Base-by-base conservation (phyloP, 805 yeast genomes). In the Scheffersomyces lignosus region DNA sequence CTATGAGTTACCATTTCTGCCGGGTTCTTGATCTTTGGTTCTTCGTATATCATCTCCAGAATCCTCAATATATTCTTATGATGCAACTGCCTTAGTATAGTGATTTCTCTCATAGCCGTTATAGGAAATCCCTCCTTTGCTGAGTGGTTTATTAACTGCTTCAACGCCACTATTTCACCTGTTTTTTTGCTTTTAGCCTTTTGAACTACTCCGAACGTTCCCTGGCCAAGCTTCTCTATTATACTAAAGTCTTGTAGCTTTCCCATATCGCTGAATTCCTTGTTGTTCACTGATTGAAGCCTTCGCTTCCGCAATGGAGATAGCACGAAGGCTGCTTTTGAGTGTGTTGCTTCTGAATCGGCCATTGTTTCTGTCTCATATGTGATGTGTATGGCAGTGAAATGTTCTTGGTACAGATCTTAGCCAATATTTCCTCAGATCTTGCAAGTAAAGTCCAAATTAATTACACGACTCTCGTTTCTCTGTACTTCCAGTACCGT, bases 101-200 rank as follows among this genome's bases (percentile, higher is more conserved):
- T 77, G 40, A 91, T 89, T 55, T 93, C 99, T 44, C 99, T 75
- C 61, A 90, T 78, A 2, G 98, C 96, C 0, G 99, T 93, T 18
- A 93, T 81, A 1, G 99, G 98, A 55, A 91, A 89, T 24, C 87
- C 84, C 49, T 85, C 90, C 47, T 81, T 81, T 29, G 81, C 83
- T 34, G 82, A 79, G 53, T 81, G 89, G 44, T 86, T 74, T n/a
- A 89, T 66, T 32, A 93, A 77, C 55, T 83, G 86, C 61, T 93
- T 93, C 49, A 95, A 70, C 0, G 99, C 99, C 14, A 91, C 97
- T 12, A 80, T 51, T 29, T 75, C 67, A 3, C 75, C 70, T 1
- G 81, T 63, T n/a, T 73, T 60, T 24, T 64, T 67, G 26, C 77
- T 71, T 33, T 70, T 63, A 4, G 96, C 98, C 52, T 84, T 86